These are phyloP conservation scores for Calonectria honghensis DNA, from an alignment of 2,329 filamentous ascomycete genomes.

Conservation along the genomic window DNA sequence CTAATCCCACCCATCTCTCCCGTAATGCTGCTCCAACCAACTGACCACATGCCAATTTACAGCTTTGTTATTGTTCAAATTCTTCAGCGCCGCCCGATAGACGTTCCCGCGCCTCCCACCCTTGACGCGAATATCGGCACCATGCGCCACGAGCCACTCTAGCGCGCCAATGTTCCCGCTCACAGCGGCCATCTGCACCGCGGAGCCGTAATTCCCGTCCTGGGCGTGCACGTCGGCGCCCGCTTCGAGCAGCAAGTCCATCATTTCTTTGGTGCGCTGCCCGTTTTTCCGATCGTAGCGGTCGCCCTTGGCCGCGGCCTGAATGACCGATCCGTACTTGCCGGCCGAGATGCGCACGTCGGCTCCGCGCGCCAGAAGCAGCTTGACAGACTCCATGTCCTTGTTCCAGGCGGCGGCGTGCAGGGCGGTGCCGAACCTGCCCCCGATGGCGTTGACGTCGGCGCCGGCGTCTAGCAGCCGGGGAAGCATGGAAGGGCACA, in stretches of 20 bases:
- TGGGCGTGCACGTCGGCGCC: constrained; percentile 18
- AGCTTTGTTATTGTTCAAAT: constrained; percentile 8
- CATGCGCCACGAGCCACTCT: constrained; percentile 13
- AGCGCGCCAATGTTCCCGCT: constrained; percentile 15
- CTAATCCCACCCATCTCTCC: constrained; percentile 32
- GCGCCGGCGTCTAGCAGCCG: background rate
- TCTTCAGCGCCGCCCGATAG: constrained; percentile 18
- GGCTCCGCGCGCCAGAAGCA: constrained; percentile 11
- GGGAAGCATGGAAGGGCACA: background rate
- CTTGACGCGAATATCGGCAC: constrained; percentile 16
- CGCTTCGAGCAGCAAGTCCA: constrained; percentile 5
- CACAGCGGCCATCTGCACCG: constrained; percentile 23
- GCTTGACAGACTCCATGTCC: background rate
- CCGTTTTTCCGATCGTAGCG: background rate
- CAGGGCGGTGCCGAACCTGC: constrained; percentile 22
- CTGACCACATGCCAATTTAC: constrained; percentile 6
- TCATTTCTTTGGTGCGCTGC: constrained; percentile 9
- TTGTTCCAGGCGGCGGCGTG: constrained; percentile 26
- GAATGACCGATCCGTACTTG: constrained; percentile 16
- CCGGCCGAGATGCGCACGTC: constrained; percentile 5
- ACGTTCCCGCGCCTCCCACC: constrained; percentile 9
- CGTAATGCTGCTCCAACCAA: constrained; percentile 26
- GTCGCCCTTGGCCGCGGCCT: constrained; percentile 21
- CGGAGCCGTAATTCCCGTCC: constrained; percentile 25
- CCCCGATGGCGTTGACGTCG: constrained; percentile 16